These are phyloP conservation scores for Uronychia binucleata DNA, from an alignment of 73 alveolate genomes.

Conservation along the genomic window DNA sequence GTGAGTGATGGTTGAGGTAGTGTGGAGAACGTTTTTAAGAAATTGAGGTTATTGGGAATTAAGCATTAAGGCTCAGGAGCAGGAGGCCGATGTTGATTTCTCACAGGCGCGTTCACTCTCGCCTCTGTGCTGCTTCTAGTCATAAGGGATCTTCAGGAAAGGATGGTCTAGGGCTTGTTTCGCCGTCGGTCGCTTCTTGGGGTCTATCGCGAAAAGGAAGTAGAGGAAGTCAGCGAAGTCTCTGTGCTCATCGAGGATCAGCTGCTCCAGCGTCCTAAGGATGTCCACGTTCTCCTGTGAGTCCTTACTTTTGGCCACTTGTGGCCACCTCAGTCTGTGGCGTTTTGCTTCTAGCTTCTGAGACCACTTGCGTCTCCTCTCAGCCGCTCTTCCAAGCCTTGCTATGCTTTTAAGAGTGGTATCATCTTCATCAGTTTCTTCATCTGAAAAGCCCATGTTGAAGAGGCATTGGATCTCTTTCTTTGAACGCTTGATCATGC, in stretches of 20 bases:
- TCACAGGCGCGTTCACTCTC: not conserved
- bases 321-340: not conserved
- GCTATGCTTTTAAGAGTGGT: not conserved
- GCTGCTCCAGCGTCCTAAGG: constrained; percentile 17
- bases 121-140: not conserved
- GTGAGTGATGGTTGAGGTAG: no score
- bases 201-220: constrained; percentile 72
- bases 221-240: constrained; percentile 48
- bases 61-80: no score
- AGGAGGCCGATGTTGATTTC: not conserved
- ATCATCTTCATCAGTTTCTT: not conserved
- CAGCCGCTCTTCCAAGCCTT: not conserved
- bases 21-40: no score
- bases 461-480: not conserved
- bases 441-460: not conserved
- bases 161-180: constrained; percentile 68
- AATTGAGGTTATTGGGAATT: no score
- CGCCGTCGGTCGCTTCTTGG: constrained; percentile 70
- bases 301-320: constrained; percentile 3
- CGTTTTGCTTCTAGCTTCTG: not conserved
- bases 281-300: constrained; percentile 9
- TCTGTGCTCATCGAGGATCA: not conserved
- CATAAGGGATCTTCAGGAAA: not conserved
- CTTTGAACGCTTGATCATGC: constrained; percentile 85
- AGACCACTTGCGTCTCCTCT: not conserved